Conservation (phyloP, 441 rosid species). For the Adansonia madagascariensis region DNA sequence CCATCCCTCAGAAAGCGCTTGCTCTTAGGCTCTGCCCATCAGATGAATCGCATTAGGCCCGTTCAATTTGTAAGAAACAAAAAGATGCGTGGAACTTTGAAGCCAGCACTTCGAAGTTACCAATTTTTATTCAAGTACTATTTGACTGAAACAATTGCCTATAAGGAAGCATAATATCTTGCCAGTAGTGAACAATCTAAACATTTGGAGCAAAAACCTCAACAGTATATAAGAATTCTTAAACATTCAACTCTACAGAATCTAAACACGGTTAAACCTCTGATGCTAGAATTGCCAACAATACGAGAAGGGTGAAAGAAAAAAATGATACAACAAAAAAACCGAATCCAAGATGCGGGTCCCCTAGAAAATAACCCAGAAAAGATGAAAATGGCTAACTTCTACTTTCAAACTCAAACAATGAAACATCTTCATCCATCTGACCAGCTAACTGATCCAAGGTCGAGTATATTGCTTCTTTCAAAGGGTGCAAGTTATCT, state of each 20-base stretch:
- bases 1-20: too few species aligned
- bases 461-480: conserved; percentile 45
- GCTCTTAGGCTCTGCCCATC: too few species aligned
- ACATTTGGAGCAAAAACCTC: conserved; percentile 21
- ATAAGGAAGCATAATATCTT: conserved; percentile 14
- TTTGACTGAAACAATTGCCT: conserved; percentile 14
- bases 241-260: conserved; percentile 29
- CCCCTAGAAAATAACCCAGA: neutral
- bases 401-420: conserved; percentile 33
- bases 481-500: conserved; percentile 50
- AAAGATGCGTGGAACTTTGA: too few species aligned
- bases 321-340: conserved; percentile 27
- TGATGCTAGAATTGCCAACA: conserved; percentile 2
- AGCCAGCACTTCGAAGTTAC: neutral
- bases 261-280: conserved; percentile 3
- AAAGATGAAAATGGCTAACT: conserved; percentile 23
- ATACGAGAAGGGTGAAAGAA: neutral
- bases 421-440: conserved; percentile 51
- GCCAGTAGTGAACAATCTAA: conserved; percentile 14
- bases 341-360: conserved; percentile 14
- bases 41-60: too few species aligned
- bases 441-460: conserved; percentile 50
- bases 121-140: conserved; percentile 32
- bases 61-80: too few species aligned
- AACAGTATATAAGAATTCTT: conserved; percentile 1